Evolutionary conservation across 768 basidiomycete genomes (phyloP).

Genomic region (Pilatotrama ljubarskyi): DNA sequence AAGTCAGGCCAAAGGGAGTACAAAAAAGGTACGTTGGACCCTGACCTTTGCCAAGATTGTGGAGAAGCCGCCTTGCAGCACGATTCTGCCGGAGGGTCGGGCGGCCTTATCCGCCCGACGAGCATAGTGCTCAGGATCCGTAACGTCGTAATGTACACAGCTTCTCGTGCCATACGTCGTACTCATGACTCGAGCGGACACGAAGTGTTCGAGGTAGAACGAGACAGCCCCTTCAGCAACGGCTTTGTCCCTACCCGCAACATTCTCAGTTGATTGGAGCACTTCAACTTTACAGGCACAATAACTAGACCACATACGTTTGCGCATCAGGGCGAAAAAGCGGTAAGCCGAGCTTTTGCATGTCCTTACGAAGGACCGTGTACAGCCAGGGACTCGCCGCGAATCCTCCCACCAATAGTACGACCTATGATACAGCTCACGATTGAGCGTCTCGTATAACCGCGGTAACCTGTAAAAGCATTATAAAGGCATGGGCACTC

Average conservation of each 20-base stretch:
- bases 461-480: too few relatives aligned
- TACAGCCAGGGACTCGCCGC: slow-evolving; percentile 83
- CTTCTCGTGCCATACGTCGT: slow-evolving; percentile 50
- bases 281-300: too few relatives aligned
- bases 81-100: slow-evolving; percentile 29
- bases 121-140: slow-evolving; percentile 41
- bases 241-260: slow-evolving; percentile 43
- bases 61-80: slow-evolving; percentile 12
- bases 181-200: slow-evolving; percentile 48
- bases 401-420: slow-evolving; percentile 81
- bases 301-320: slow-evolving; percentile 45
- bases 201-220: slow-evolving; percentile 47
- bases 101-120: slow-evolving; percentile 37
- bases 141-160: slow-evolving; percentile 36
- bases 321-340: slow-evolving; percentile 77
- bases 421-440: too few relatives aligned
- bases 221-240: slow-evolving; percentile 54
- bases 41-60: slow-evolving; percentile 19
- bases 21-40: too few relatives aligned
- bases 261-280: too few relatives aligned
- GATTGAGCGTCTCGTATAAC: too few relatives aligned
- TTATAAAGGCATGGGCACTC: too few relatives aligned
- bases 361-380: slow-evolving; percentile 63
- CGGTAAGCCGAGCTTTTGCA: slow-evolving; percentile 51
- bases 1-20: too few relatives aligned